Percentiles rank a stretch among this genome's conserved stretches.
phyloP scores from a whole-genome alignment of 1,284 basidiomycete species.

The Trametes polyzona region DNA sequence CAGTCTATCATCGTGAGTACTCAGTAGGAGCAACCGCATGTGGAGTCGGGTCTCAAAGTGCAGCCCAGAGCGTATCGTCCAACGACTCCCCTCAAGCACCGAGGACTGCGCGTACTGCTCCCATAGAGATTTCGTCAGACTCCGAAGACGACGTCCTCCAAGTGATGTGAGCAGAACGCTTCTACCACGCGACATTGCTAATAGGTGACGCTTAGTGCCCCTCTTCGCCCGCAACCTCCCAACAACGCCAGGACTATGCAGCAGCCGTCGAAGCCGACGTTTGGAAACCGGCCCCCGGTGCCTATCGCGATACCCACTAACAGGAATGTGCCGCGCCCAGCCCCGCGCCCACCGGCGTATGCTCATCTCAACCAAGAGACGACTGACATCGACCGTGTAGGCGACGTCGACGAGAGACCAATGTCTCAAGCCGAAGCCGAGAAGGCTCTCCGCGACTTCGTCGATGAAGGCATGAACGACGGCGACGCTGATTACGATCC shows the following conservation, averaged over 20 bases:
- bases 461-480: conserved; percentile 47
- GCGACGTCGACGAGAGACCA: conserved; percentile 38
- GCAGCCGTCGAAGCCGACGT: conserved; percentile 2
- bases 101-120: neutral
- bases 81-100: conserved; percentile 4
- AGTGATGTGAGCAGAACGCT: conserved; percentile 8
- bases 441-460: conserved; percentile 65
- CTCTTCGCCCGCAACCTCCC: conserved; percentile 19
- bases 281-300: conserved; percentile 16
- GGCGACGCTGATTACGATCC: conserved; percentile 53
- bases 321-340: conserved; percentile 7
- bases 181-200: too few relatives aligned
- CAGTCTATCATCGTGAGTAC: conserved; percentile 19
- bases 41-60: too few relatives aligned
- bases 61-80: conserved; percentile 20
- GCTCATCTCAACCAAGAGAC: conserved; percentile 7
- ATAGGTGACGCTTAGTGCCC: neutral
- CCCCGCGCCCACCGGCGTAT: neutral
- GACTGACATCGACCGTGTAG: conserved; percentile 10
- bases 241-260: conserved; percentile 8
- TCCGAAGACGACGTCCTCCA: conserved; percentile 30
- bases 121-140: conserved; percentile 31
- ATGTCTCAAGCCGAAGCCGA: conserved; percentile 58
- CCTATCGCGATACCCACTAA: conserved; percentile 10
- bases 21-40: too few relatives aligned